Percentiles rank a stretch among this genome's conserved stretches.
These are phyloP conservation scores for Penstemon newberryi DNA, from an alignment of 257 asterid genomes.

Conservation along the genomic window DNA sequence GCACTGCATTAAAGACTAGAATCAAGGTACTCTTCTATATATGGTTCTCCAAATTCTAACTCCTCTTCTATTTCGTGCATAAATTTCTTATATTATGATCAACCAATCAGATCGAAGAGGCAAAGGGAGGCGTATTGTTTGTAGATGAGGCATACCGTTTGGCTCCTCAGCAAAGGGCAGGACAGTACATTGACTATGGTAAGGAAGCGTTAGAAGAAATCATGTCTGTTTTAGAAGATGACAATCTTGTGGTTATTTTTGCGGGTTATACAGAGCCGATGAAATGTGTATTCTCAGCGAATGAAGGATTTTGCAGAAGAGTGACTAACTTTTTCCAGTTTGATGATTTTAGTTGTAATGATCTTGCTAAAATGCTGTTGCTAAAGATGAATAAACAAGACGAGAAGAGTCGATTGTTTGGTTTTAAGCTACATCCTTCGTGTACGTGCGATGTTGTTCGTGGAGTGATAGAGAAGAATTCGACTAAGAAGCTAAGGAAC, in stretches of 20 bases:
- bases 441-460: conserved; percentile 52
- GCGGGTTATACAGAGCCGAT: conserved; percentile 86
- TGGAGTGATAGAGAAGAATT: conserved; percentile 44
- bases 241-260: conserved; percentile 61
- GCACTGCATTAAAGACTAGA: conserved; percentile 82
- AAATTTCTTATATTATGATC: no score
- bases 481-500: conserved; percentile 54
- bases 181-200: conserved; percentile 54
- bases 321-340: conserved; percentile 69
- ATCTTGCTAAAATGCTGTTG: conserved; percentile 70
- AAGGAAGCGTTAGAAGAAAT: conserved; percentile 86
- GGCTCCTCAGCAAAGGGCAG: conserved; percentile 50
- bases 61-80: no score
- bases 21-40: conserved; percentile 42
- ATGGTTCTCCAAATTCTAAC: not conserved
- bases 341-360: conserved; percentile 57
- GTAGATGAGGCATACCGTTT: conserved; percentile 85
- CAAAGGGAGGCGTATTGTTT: conserved; percentile 78
- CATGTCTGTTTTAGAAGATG: conserved; percentile 82
- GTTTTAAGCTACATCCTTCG: conserved; percentile 60
- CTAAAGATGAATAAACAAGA: conserved; percentile 63
- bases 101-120: conserved; percentile 66
- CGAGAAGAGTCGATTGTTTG: conserved; percentile 50
- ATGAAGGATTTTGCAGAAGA: conserved; percentile 76
- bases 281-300: conserved; percentile 71